Percentiles rank a stretch among this genome's conserved stretches.
These are phyloP conservation scores for Tremella mesenterica DNA, from an alignment of 768 basidiomycete species.

Conservation along the genomic window DNA sequence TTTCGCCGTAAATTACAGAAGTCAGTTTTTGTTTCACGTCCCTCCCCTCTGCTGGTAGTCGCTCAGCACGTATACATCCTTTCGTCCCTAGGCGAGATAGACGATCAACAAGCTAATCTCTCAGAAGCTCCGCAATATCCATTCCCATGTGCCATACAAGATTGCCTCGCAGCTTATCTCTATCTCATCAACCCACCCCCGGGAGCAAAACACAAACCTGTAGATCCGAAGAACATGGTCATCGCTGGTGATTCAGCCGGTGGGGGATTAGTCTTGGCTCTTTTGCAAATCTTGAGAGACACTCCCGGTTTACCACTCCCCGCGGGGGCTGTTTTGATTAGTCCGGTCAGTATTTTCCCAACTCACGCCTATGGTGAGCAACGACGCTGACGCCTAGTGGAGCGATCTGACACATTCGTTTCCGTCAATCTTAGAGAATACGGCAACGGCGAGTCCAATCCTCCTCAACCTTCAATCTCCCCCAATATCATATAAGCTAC, in stretches of 20 bases:
- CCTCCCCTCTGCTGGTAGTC: neutral
- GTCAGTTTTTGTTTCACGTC: conserved; percentile 42
- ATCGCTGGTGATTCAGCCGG: conserved; percentile 90
- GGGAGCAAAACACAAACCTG: conserved; percentile 64
- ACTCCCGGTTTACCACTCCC: conserved; percentile 62
- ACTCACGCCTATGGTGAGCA: neutral
- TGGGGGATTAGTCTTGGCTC: conserved; percentile 71
- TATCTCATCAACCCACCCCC: conserved; percentile 83
- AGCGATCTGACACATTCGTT: conserved; percentile 87
- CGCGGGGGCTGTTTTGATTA: conserved; percentile 79
- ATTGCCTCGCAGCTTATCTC: conserved; percentile 77
- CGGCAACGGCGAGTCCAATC: conserved; percentile 55
- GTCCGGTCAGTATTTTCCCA: conserved; percentile 64
- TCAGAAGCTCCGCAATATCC: conserved; percentile 80
- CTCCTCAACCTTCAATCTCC: neutral
- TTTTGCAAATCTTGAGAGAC: conserved; percentile 79
- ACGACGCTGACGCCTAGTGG: conserved; percentile 30
- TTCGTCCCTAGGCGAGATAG: too few relatives aligned
- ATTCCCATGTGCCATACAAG: conserved; percentile 79
- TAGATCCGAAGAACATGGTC: conserved; percentile 72
- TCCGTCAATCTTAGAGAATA: conserved; percentile 76
- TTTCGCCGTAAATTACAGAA: conserved; percentile 53
- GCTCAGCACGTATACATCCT: too few relatives aligned
- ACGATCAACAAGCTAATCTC: neutral
- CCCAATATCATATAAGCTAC: too few relatives aligned